Evolutionary conservation across 495 filamentous ascomycete species (phyloP), one percentile per base, ranked within the genome.

Genomic region (Xeromyces bisporus): DNA sequence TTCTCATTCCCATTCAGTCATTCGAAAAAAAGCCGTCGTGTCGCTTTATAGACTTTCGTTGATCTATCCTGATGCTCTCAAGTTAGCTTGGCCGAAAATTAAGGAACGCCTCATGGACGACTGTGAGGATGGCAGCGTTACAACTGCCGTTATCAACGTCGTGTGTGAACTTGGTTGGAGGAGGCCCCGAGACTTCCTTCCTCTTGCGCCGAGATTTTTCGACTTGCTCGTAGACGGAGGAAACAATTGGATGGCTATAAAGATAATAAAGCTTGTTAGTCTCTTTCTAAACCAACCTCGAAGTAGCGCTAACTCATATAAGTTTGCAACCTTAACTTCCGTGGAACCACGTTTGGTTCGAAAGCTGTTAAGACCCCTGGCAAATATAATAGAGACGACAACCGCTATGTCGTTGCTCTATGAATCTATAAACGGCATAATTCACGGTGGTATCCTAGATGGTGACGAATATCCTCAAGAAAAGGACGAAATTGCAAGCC

Each of bases 171-270:
- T 97, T 12, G 91, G 89, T 1, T 93, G 87, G 76, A 67, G 89
- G 39, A 70, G 92, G 37, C 89, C 89, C 1, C 74, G 80, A 37
- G 92, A 97, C 48, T 96, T 96, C 41, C 66, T 97, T 2, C 78
- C 91, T 6, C 58, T 97, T 9, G 89, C 89, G 3, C 89, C 91
- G 7, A 67, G 89, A 30, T 58, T 97, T 18, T 97, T 96, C 39
- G 82, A 91, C 32, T 60, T 97, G 7, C 60, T 97, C 7, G 85
- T 93, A n/a, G 79, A 87, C 31, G 71, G 82, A 18, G 80, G 77
- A 4, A 96, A 97, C 49, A 97, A 97, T 55, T 97, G 89, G 89
- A 96, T 97, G 87, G 86, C 84, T 18, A 96, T 97, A 47, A 97
- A 97, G 44, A 71, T 96, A 33, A 97, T 97, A 47, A 97, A 97